These are phyloP conservation scores for Peronospora tabacina DNA, from an alignment of 352 stramenopile genomes.

Conservation along the genomic window DNA sequence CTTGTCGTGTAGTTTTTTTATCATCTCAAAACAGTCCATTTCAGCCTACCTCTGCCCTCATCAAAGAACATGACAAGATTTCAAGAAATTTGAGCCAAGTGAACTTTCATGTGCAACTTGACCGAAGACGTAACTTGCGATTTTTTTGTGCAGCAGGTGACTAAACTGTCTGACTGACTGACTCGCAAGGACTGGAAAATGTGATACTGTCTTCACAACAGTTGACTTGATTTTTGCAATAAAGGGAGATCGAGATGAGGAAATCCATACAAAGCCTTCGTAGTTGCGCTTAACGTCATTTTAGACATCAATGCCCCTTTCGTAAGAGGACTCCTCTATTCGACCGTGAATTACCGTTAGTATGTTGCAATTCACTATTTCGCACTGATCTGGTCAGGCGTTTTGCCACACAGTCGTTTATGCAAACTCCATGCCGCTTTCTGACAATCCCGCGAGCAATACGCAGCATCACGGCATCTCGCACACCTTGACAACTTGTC, in stretches of 20 bases:
- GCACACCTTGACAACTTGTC: slow-evolving; percentile 57
- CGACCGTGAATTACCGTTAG: slow-evolving; percentile 4
- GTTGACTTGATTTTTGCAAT: background rate
- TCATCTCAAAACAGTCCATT: too few species aligned
- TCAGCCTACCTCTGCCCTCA: too few species aligned
- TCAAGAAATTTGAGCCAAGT: too few species aligned
- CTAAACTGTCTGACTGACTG: too few species aligned
- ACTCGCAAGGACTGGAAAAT: background rate
- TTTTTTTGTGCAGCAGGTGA: too few species aligned
- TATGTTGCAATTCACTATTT: slow-evolving; percentile 9
- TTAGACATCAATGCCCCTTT: background rate
- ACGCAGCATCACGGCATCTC: slow-evolving; percentile 56
- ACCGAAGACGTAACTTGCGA: too few species aligned
- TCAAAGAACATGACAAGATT: too few species aligned
- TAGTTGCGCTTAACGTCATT: background rate
- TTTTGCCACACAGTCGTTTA: slow-evolving; percentile 65
- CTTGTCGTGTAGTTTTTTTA: too few species aligned
- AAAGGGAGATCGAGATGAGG: background rate
- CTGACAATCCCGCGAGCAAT: slow-evolving; percentile 81
- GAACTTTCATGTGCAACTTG: too few species aligned
- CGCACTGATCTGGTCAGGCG: slow-evolving; percentile 37
- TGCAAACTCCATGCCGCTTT: slow-evolving; percentile 70
- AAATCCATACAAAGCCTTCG: background rate
- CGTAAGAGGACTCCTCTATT: background rate
- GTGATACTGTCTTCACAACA: background rate